Evolutionary conservation across 257 asterid genomes (phyloP), one percentile per base, ranked within the genome.

Genomic region (Nicotiana tomentosiformis): DNA sequence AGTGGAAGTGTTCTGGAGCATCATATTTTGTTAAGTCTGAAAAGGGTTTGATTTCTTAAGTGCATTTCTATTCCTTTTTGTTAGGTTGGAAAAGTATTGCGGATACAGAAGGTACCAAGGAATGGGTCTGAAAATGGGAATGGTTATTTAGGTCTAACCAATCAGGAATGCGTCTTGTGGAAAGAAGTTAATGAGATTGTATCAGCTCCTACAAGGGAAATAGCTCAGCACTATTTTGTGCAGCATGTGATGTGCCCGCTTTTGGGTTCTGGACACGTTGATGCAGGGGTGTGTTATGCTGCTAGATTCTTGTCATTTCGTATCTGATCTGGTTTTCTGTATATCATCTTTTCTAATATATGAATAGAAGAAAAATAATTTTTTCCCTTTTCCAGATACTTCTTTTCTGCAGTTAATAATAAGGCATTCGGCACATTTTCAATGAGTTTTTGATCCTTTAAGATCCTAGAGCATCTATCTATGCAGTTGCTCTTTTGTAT

Each of bases 221-320:
- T 86, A 76, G 96, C 93, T 4, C 92, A 90, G 86, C 94, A 90
- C 66, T 81, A 87, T 65, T 96, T 91, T 81, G 98, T 89, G 88
- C 87, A 92, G 85, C 91, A 89, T 84, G 94, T 93, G 82, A 94
- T 96, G 91, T 85, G 91, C 78, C 93, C 96, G 6, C 82, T 93
- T 86, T 87, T 94, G 88, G 99, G 99, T 77, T 79, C 97, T 76
- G 86, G 90, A 77, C 97, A 94, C 84, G 95, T 94, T 86, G 98
- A 96, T 87, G 88, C 98, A 5, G 99, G 99, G 97, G 98, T 93
- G 85, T 89, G 89, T 82, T 66, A 33, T 77, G 37, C 77, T 35
- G 62, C 35, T 49, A 76, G 55, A 16, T 23, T 58, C 26, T 55
- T 84, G 9, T 56, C 35, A 5, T 37, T 66, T 35, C 61, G 7